These are phyloP conservation scores for Aspergillus pseudotamarii DNA, from an alignment of 2,329 filamentous ascomycete species.

Conservation along the genomic window DNA sequence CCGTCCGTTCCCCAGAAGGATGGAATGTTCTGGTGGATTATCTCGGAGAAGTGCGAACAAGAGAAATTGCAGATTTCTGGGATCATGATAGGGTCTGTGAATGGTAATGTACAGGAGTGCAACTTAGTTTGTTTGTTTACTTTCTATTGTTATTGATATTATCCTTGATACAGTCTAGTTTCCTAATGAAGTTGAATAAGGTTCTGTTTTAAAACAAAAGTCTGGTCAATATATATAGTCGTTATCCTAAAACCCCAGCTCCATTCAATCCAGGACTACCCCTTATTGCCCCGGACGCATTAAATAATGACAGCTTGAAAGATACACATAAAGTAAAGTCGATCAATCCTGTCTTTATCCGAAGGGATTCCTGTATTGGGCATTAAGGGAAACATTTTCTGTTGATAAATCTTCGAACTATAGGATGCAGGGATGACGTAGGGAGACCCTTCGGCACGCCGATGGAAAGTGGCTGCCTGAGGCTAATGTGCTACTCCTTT, in stretches of 20 bases:
- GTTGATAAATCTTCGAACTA: neutral
- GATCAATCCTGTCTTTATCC: neutral
- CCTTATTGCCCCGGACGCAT: neutral
- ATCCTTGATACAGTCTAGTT: too few species aligned
- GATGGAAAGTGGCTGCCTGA: neutral
- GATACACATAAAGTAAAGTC: neutral
- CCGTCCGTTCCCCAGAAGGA: slow-evolving; percentile 22
- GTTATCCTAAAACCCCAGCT: neutral
- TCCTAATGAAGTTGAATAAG: too few species aligned
- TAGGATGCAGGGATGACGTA: neutral
- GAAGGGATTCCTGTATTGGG: neutral
- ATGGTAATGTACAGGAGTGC: slow-evolving; percentile 10
- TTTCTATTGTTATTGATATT: too few species aligned
- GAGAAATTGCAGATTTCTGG: slow-evolving; percentile 44
- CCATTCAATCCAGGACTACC: neutral
- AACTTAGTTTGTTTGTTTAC: neutral
- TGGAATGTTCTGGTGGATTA: slow-evolving; percentile 32
- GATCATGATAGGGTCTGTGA: slow-evolving; percentile 32
- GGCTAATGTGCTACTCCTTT: neutral
- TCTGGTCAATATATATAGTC: neutral
- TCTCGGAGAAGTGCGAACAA: slow-evolving; percentile 33
- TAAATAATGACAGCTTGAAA: neutral
- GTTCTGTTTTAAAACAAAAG: neutral
- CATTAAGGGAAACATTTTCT: neutral
- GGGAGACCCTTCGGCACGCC: neutral